Base-by-base conservation (phyloP, 352 stramenopile genomes). In the Pelagophyceae sp. region DNA sequence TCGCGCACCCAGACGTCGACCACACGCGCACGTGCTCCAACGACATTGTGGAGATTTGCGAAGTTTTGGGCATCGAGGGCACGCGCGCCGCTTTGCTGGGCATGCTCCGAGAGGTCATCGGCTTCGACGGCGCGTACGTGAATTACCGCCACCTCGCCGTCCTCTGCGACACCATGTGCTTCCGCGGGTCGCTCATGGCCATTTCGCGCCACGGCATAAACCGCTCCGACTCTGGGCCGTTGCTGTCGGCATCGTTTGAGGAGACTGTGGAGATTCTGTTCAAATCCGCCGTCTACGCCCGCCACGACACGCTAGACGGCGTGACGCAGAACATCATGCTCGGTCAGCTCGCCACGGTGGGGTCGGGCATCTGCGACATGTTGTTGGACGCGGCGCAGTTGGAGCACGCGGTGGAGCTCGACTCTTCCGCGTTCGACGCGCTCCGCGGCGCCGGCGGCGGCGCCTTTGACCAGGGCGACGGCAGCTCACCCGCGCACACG, bases 191-290 rank as follows among this genome's bases (percentile, higher is more conserved):
- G 75, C 86, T 99, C 32, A 92, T 92, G 88, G 94, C 96, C 60
- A 98, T 99, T 78, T 98, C 96, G 76, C 91, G 96, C 80, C 96
- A 99, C 81, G 96, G 96, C 72, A 99, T 99, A 81, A 99, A 99
- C 84, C 92, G 96, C 72, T 94, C 98, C 77, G 96, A 99, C 82
- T 97, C 93, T 78, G 95, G 96, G 29, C 95, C 96, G n/a, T 86
- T 99, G 35, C 89, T 99, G 50, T 91, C 95, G 50, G 96, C 92
- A 81, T 99, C 95, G 45, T 99, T 99, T 82, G 96, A 99, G 87
- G 96, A 99, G 87, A 99, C 96, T 19, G 95, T 99, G 38, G 96
- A 99, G 82, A 98, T 99, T 87, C 87, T 99, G 32, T 99, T 99
- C 91, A 94, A 99, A 83, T 94, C 96, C 64, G 96, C 96, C 31